Evolutionary conservation across 345 rosid genomes (phyloP).

Genomic region (Populus ilicifolia): DNA sequence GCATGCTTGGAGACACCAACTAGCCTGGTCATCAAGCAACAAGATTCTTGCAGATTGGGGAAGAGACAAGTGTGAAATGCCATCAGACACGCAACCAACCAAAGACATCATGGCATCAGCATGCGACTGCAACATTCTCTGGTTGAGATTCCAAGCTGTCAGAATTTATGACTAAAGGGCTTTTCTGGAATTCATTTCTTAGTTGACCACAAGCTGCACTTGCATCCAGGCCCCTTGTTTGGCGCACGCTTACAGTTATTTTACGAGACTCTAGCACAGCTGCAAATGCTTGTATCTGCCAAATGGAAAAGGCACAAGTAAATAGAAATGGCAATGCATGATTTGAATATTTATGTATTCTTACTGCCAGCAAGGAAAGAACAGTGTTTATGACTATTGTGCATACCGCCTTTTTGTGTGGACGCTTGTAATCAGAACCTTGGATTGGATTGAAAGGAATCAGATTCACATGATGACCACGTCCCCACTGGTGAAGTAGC

Average conservation of each 20-base stretch:
- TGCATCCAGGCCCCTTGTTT: conserved; percentile 89
- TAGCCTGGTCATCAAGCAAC: neutral
- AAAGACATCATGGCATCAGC: conserved; percentile 4
- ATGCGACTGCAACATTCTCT: conserved; percentile 42
- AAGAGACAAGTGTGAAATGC: neutral
- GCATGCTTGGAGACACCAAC: neutral
- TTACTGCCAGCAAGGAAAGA: neutral
- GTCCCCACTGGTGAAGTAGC: conserved; percentile 78
- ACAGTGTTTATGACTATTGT: neutral
- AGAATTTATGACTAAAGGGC: conserved; percentile 46
- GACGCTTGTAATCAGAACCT: conserved; percentile 79
- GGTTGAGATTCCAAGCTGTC: conserved; percentile 34
- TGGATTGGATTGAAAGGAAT: conserved; percentile 92
- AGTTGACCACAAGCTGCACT: conserved; percentile 99
- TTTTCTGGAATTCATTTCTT: conserved; percentile 88
- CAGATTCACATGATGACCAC: conserved; percentile 74
- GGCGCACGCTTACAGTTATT: conserved; percentile 70
- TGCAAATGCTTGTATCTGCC: conserved; percentile 67
- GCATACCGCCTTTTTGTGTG: conserved; percentile 70
- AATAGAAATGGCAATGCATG: conserved; percentile 4
- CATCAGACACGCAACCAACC: neutral
- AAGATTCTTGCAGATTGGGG: neutral
- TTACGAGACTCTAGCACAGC: conserved; percentile 67
- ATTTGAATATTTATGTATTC: neutral
- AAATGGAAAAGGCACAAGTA: conserved; percentile 1